A percentile compares a stretch with the other conserved stretches of the same genome.
Conservation (phyloP, 305 asterid genomes). For the Solanum hybrid region DNA sequence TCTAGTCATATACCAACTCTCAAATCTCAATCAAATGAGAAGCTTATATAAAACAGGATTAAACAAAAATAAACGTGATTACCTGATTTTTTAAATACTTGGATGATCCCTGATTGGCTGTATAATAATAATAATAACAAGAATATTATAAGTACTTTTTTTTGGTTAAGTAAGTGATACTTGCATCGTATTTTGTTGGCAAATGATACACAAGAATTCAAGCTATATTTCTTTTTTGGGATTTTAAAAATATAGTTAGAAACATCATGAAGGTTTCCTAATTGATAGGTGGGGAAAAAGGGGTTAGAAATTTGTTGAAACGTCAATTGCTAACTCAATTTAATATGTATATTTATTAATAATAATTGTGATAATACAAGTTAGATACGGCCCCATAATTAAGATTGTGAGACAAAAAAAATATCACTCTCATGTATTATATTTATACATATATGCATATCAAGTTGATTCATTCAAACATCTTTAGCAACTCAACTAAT, state of each 20-base stretch:
- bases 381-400: not conserved
- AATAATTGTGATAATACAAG: not conserved
- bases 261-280: not conserved
- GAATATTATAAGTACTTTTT: not conserved
- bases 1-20: not conserved
- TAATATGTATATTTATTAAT: not conserved
- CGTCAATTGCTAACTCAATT: not conserved
- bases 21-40: not conserved
- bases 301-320: not conserved
- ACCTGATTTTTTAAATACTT: not conserved
- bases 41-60: not conserved
- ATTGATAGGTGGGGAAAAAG: not conserved
- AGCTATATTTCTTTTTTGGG: not conserved
- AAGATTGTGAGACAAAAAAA: not conserved
- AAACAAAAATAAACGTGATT: not conserved
- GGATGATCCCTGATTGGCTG: not conserved
- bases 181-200: not conserved
- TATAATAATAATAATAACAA: not conserved
- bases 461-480: slow-evolving; percentile 3
- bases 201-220: not conserved
- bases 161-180: not conserved
- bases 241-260: not conserved
- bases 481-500: not conserved
- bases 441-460: not conserved
- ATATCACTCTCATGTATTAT: not conserved